Evolutionary conservation across 805 yeast species (phyloP), one percentile per base, ranked within the genome.

Genomic region (Candida coquimbonensis): DNA sequence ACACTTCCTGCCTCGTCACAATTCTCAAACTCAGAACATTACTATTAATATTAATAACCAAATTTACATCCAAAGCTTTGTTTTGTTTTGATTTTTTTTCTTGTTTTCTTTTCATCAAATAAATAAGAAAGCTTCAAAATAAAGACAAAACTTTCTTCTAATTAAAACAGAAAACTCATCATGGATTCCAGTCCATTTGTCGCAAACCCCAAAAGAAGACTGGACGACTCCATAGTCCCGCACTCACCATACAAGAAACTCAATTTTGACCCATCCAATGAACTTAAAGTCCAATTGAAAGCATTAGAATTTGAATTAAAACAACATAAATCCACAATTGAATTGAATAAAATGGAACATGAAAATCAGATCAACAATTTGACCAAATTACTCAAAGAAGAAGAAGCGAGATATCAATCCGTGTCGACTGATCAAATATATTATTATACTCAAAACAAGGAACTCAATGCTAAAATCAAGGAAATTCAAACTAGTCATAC

Each of bases 251-350:
- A 32, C 14, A 35, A 40, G 33, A 34, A 36, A 25, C 38, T 49
- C 25, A 43, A 39, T 24, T 49, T 46, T 16, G 42, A 39, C 14
- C 37, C 38, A 8, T 36, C 33, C 5, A 34, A n/a, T 9, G 17
- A 3, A 6, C 34, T 45, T 11, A 43, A 42, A 8, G 16, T 47
- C 7, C 62, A 63, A 38, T 46, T 62, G 1, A 51, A 59, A 39
- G 43, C 61, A 8, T 55, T 68, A 46, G 64, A 63, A 39, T 75
- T 62, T 55, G 67, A 68, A 47, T 54, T 68, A 34, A 61, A 61
- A 12, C 62, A 68, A 8, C 47, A 68, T 32, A 65, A 66, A 44
- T 65, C 65, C 45, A 72, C 73, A 39, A 58, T 69, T 36, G 72
- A 72, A 17, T 47, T 63, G 36, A 65, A 59, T 14, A 58, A 57